phyloP scores from a whole-genome alignment of 2,329 filamentous ascomycete genomes.

The Stagonosporopsis tanaceti region DNA sequence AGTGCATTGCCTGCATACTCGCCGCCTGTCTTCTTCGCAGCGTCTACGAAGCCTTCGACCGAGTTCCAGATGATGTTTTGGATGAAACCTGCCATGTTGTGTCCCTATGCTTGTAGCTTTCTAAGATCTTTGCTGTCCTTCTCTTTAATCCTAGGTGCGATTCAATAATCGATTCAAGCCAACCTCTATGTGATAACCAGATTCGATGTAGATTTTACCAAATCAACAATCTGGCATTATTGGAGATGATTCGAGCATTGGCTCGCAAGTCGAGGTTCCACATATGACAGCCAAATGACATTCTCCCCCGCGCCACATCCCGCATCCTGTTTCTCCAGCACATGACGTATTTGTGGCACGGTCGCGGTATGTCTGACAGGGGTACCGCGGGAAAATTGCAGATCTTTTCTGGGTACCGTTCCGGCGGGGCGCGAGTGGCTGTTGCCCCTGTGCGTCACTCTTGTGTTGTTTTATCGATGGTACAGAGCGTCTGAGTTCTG shows the following conservation, averaged over 20 bases:
- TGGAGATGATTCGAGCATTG: background rate
- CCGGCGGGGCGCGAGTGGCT: background rate
- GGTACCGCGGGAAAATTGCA: conserved; percentile 4
- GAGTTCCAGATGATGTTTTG: conserved; percentile 50
- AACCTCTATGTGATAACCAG: background rate
- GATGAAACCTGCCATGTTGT: conserved; percentile 43
- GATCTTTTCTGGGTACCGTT: conserved; percentile 10
- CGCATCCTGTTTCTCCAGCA: conserved; percentile 39
- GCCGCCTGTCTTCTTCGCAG: conserved; percentile 46
- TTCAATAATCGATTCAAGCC: background rate
- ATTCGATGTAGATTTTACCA: background rate
- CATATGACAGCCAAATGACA: conserved; percentile 30
- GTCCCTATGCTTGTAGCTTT: background rate
- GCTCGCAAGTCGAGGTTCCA: background rate
- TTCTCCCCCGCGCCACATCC: conserved; percentile 27
- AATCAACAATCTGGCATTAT: background rate
- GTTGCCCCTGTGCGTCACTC: background rate
- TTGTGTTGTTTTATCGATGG: background rate
- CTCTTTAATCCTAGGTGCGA: background rate
- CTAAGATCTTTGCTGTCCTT: background rate
- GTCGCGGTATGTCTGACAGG: conserved; percentile 8
- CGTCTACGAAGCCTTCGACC: conserved; percentile 49
- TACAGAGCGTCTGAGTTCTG: background rate
- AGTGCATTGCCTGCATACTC: conserved; percentile 50
- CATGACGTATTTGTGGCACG: conserved; percentile 44